A percentile compares a stretch with the other conserved stretches of the same genome.
Conservation (phyloP, 2,329 filamentous ascomycete species). For the Sclerotinia spermophila region DNA sequence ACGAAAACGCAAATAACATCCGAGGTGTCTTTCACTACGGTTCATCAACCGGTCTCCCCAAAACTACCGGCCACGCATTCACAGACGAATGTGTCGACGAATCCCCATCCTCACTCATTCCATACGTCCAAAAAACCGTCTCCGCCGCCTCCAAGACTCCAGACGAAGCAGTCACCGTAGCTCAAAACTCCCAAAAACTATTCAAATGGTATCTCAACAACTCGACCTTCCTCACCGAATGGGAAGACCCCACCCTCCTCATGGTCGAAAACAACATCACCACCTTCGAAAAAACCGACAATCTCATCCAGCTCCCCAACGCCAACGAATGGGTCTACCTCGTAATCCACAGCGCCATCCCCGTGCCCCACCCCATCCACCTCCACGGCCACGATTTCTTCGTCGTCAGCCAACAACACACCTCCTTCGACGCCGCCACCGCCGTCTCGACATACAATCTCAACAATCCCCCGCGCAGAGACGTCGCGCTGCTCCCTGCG, state of each 20-base stretch:
- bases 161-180: constrained; percentile 29
- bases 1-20: constrained; percentile 48
- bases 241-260: constrained; percentile 45
- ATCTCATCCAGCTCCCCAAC: constrained; percentile 32
- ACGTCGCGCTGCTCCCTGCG: constrained; percentile 44
- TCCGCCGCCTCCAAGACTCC: constrained; percentile 16
- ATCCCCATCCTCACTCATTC: constrained; percentile 30
- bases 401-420: constrained; percentile 44
- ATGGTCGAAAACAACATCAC: constrained; percentile 34
- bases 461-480: constrained; percentile 49
- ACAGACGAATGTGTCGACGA: constrained; percentile 35
- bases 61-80: constrained; percentile 28
- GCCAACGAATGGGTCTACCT: constrained; percentile 35
- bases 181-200: constrained; percentile 32
- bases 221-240: constrained; percentile 46
- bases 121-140: constrained; percentile 25
- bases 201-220: constrained; percentile 49
- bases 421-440: constrained; percentile 33
- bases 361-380: constrained; percentile 40
- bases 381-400: constrained; percentile 49
- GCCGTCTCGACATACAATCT: constrained; percentile 25
- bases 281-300: constrained; percentile 24
- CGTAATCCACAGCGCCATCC: constrained; percentile 30
- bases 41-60: constrained; percentile 41
- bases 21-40: constrained; percentile 47